phyloP scores from a whole-genome alignment of 139 green algal genomes.

The Yamagishiella unicocca region DNA sequence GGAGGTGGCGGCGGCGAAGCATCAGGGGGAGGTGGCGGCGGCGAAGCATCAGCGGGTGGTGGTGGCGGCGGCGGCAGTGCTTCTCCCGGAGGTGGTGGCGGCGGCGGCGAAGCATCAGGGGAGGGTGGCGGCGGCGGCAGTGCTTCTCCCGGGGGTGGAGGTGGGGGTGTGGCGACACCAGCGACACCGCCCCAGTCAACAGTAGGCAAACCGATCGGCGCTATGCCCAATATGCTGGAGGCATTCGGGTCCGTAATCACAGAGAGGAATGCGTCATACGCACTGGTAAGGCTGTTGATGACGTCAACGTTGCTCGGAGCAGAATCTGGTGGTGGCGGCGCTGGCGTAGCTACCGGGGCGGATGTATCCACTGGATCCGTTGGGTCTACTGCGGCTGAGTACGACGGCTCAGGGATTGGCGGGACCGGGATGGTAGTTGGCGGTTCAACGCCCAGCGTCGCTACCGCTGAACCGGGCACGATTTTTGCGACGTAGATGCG shows the following conservation, averaged over 20 bases:
- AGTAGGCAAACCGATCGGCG: neutral
- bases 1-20: neutral
- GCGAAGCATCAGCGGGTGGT: neutral
- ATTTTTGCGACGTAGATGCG: conserved; percentile 28
- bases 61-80: neutral
- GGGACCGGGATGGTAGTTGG: neutral
- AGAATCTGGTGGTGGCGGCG: no score
- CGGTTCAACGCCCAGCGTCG: neutral
- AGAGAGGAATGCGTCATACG: neutral
- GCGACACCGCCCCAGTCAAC: neutral
- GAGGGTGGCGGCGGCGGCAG: neutral
- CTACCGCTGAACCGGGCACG: conserved; percentile 2
- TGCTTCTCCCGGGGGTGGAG: neutral
- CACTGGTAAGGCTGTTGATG: neutral
- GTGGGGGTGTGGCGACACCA: neutral
- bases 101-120: neutral
- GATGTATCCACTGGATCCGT: neutral
- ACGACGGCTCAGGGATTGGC: neutral
- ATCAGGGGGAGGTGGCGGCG: neutral
- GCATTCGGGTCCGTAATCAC: neutral
- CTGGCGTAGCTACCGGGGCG: neutral
- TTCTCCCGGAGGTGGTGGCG: neutral
- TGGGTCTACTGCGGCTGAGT: neutral
- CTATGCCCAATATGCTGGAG: neutral
- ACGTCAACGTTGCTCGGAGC: no score